These are phyloP conservation scores for Suhomyces ambrosiae DNA, from an alignment of 1,139 yeast species.

Conservation along the genomic window DNA sequence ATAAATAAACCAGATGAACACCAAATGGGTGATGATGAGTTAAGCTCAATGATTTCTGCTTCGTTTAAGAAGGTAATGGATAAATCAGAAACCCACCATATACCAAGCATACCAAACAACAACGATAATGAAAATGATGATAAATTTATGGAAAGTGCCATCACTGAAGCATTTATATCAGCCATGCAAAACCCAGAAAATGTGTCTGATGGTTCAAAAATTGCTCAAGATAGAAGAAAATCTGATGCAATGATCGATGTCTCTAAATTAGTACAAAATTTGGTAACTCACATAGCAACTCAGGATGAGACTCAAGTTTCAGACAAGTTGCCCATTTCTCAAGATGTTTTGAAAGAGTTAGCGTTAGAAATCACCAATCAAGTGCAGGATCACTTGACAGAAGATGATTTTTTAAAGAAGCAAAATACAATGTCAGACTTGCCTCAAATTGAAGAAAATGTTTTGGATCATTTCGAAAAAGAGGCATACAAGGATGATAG, in stretches of 20 bases:
- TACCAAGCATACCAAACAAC: conserved; percentile 1
- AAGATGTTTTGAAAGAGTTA: conserved; percentile 33
- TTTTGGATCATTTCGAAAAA: conserved; percentile 41
- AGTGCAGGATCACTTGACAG: conserved; percentile 32
- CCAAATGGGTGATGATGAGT: conserved; percentile 18
- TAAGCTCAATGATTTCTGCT: conserved; percentile 20
- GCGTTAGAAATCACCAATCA: conserved; percentile 39
- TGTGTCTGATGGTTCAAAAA: background rate
- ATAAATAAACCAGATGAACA: conserved; percentile 6
- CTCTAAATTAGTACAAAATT: conserved; percentile 26
- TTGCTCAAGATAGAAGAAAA: conserved; percentile 3
- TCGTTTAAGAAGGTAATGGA: conserved; percentile 19
- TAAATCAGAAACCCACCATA: conserved; percentile 5
- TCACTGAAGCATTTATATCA: conserved; percentile 37
- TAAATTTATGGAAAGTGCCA: conserved; percentile 32
- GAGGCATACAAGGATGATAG: conserved; percentile 34
- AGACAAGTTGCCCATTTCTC: conserved; percentile 17
- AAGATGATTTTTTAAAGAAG: conserved; percentile 11
- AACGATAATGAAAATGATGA: conserved; percentile 8
- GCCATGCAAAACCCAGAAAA: conserved; percentile 20
- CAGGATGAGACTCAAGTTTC: conserved; percentile 12
- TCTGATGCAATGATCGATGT: conserved; percentile 17
- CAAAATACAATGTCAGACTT: conserved; percentile 21
- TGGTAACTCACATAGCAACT: conserved; percentile 22
- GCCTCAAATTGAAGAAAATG: conserved; percentile 43